Conservation (phyloP, 2,329 filamentous ascomycete genomes). For the Calycina marina region DNA sequence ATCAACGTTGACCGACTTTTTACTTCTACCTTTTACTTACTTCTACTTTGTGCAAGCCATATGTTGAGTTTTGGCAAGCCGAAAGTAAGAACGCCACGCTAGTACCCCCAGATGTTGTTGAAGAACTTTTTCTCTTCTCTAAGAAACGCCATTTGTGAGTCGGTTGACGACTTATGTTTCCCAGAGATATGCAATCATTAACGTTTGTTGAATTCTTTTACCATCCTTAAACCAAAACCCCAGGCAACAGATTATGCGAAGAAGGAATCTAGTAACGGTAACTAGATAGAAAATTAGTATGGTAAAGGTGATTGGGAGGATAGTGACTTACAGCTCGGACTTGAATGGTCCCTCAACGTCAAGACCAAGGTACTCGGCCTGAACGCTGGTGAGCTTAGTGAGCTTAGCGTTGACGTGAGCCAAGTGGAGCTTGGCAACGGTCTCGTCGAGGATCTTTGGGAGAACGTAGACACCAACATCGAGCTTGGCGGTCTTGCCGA, state of each 20-base stretch:
- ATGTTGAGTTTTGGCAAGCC: constrained; percentile 23
- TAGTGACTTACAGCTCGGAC: constrained; percentile 61
- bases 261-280: constrained; percentile 23
- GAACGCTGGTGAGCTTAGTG: constrained; percentile 66
- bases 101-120: constrained; percentile 26
- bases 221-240: constrained; percentile 10
- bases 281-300: constrained; percentile 11
- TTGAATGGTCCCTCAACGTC: constrained; percentile 85
- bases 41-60: constrained; percentile 20
- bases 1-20: constrained; percentile 7
- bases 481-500: constrained; percentile 83
- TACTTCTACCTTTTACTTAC: too few species aligned
- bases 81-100: constrained; percentile 27
- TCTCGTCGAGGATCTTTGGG: constrained; percentile 98
- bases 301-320: not conserved
- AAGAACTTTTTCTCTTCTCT: constrained; percentile 23
- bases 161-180: constrained; percentile 48
- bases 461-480: constrained; percentile 87
- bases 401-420: constrained; percentile 91
- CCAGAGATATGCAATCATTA: constrained; percentile 46
- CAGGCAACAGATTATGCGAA: constrained; percentile 12
- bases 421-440: constrained; percentile 89
- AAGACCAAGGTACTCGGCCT: constrained; percentile 91
- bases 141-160: constrained; percentile 28
- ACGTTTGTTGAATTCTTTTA: constrained; percentile 24